Base-by-base conservation (phyloP, 2,329 filamentous ascomycete species). In the Graphilbum fragrans region DNA sequence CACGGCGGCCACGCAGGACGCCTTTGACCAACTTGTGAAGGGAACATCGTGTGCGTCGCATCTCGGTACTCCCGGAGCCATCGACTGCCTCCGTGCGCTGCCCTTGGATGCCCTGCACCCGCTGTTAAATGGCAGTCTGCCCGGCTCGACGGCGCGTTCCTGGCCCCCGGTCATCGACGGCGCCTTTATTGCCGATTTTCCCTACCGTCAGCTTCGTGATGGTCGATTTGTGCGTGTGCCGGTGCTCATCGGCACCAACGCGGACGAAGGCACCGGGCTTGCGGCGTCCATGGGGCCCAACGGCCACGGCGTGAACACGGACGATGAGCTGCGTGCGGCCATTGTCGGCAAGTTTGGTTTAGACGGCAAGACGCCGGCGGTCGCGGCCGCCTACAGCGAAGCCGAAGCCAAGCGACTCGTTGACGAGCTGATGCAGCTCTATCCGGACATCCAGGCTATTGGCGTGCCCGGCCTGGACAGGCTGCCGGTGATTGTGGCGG, bases 221-320 rank as follows among this genome's bases (percentile, higher is more conserved):
- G 77, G 77, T 37, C 66, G 67, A 17, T 82, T 82, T 47, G 70
- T 81, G 42, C 66, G 74, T 40, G 74, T 83, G 0, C 80, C 60
- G 32, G 70, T 69, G 1, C 63, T 85, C 7, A 61, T 69, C 27
- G 80, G 81, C 7, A 69, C 69, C 29, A 83, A 82, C 54, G 70
- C 69, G 1, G 80, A 84, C 49, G 80, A 85, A 53, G 80, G 61
- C 19, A 70, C 70, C 1, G 60, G 62, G 1, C 80, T 80, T 50
- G 69, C 64, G 2, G 12, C 34, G 19, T 27, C 33, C 23, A 20
- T 27, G 2, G 38, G 42, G 27, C 38, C 38, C 1, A 18, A 16
- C 1, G 64, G 66, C 11, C 54, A 46, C 6, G 69, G 67, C 16
- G 67, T 80, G 46, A 70, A 78, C 52, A 74, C 67, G 2, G 69